Conservation (phyloP, 1,139 yeast genomes). For the Wickerhamomyces sp. region DNA sequence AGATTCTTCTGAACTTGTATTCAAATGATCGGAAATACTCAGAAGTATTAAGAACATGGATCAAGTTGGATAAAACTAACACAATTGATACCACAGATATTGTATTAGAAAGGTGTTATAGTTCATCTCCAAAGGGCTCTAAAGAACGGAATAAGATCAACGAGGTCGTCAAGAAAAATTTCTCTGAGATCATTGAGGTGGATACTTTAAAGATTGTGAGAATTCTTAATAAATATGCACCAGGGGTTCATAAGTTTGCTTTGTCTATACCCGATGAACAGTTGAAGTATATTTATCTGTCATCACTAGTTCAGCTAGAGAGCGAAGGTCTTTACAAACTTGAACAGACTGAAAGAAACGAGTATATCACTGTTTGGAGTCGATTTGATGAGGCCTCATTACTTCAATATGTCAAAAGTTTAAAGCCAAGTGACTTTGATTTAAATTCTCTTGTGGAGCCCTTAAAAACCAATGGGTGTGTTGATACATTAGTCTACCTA, state of each 20-base stretch:
- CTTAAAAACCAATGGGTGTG: slow-evolving; percentile 27
- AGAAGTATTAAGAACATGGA: slow-evolving; percentile 43
- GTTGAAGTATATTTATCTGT: slow-evolving; percentile 20
- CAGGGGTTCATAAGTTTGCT: slow-evolving; percentile 35
- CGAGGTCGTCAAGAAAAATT: slow-evolving; percentile 33
- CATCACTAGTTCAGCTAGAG: slow-evolving; percentile 18
- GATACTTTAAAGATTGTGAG: slow-evolving; percentile 35
- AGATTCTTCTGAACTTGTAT: slow-evolving; percentile 57
- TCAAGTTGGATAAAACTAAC: slow-evolving; percentile 16
- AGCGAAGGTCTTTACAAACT: slow-evolving; percentile 12
- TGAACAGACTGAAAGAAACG: slow-evolving; percentile 14
- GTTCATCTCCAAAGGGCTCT: slow-evolving; percentile 26
- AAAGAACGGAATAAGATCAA: slow-evolving; percentile 34
- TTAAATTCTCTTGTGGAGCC: slow-evolving; percentile 23
- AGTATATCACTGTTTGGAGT: slow-evolving; percentile 33
- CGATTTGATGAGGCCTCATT: slow-evolving; percentile 23
- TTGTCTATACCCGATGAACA: slow-evolving; percentile 28
- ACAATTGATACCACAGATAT: slow-evolving; percentile 23
- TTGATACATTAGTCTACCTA: slow-evolving; percentile 33
- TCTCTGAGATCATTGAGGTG: slow-evolving; percentile 30
- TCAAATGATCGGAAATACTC: slow-evolving; percentile 47
- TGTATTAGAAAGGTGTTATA: slow-evolving; percentile 39
- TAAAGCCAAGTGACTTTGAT: slow-evolving; percentile 17
- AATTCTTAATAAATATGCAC: slow-evolving; percentile 34
- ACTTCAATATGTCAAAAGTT: slow-evolving; percentile 20